These are phyloP conservation scores for Yueomyces sinensis DNA, from an alignment of 805 yeast species.

Conservation along the genomic window DNA sequence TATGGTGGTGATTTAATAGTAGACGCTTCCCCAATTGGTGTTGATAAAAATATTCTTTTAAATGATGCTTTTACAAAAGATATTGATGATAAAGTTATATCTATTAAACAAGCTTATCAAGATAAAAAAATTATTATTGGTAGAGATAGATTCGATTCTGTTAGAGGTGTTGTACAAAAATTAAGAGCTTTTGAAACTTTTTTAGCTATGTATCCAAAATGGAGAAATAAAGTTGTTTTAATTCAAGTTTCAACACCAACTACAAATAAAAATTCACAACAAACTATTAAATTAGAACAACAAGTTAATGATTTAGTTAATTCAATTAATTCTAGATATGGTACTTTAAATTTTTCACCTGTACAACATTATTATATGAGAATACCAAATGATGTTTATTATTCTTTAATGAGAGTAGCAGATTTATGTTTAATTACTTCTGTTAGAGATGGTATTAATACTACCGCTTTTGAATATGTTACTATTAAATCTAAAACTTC, in stretches of 20 bases:
- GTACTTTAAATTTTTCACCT: conserved; percentile 71
- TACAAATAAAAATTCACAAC: conserved; percentile 19
- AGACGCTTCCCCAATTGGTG: conserved; percentile 77
- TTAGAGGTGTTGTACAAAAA: conserved; percentile 89
- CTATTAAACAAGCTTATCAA: conserved; percentile 48
- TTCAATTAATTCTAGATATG: conserved; percentile 74
- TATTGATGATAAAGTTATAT: conserved; percentile 49
- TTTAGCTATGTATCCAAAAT: conserved; percentile 81
- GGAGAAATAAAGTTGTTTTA: conserved; percentile 75
- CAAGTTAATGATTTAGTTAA: conserved; percentile 74
- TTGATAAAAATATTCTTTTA: conserved; percentile 60
- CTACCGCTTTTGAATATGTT: conserved; percentile 86
- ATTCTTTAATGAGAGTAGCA: conserved; percentile 78
- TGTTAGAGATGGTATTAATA: conserved; percentile 91
- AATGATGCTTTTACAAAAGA: conserved; percentile 34
- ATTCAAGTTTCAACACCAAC: conserved; percentile 83
- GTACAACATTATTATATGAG: conserved; percentile 88
- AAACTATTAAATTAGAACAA: conserved; percentile 52
- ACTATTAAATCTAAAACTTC: conserved; percentile 57
- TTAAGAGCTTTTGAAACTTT: conserved; percentile 83
- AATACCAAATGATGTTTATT: conserved; percentile 75
- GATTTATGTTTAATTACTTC: conserved; percentile 83
- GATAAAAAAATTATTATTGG: conserved; percentile 78
- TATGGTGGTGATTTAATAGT: conserved; percentile 70
- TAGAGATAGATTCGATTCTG: conserved; percentile 82